Evolutionary conservation across 768 basidiomycete genomes (phyloP).

Genomic region (Psilocybe azurescens): DNA sequence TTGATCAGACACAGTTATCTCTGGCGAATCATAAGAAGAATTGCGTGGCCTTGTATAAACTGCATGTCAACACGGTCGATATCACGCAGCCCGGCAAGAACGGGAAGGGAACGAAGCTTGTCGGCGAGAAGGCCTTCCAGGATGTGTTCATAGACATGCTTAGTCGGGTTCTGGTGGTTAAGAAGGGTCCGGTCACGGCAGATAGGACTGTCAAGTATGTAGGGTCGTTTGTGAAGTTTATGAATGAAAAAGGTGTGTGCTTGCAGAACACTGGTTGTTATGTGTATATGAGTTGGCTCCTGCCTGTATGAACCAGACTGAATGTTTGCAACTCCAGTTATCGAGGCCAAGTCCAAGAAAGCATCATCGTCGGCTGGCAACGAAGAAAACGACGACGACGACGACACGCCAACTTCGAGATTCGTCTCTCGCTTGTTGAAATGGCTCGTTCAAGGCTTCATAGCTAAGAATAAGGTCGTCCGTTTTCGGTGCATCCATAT

Average conservation of each 20-base stretch:
- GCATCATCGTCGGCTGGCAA: constrained; percentile 24
- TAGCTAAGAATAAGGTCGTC: constrained; percentile 90
- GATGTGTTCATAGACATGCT: constrained; percentile 77
- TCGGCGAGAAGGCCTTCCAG: constrained; percentile 83
- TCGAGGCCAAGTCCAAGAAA: constrained; percentile 35
- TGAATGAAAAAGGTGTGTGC: constrained; percentile 79
- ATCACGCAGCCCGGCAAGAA: constrained; percentile 53
- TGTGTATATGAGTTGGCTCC: not conserved
- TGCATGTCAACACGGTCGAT: constrained; percentile 70
- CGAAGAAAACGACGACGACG: constrained; percentile 46
- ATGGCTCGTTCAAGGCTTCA: constrained; percentile 81
- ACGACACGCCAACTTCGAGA: constrained; percentile 70
- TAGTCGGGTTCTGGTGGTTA: constrained; percentile 73
- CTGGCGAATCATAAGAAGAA: constrained; percentile 94
- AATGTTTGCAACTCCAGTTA: constrained; percentile 23
- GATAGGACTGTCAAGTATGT: constrained; percentile 89
- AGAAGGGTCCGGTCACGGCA: constrained; percentile 84
- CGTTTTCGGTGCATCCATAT: constrained; percentile 82
- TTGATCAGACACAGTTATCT: constrained; percentile 82
- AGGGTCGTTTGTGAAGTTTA: constrained; percentile 80
- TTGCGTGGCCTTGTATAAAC: constrained; percentile 82
- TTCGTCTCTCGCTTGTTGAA: constrained; percentile 71
- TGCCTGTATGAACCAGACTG: not conserved
- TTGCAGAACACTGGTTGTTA: not conserved
- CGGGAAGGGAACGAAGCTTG: constrained; percentile 51